Base-by-base conservation (phyloP, 306 rosid genomes). In the Medicago truncatula region DNA sequence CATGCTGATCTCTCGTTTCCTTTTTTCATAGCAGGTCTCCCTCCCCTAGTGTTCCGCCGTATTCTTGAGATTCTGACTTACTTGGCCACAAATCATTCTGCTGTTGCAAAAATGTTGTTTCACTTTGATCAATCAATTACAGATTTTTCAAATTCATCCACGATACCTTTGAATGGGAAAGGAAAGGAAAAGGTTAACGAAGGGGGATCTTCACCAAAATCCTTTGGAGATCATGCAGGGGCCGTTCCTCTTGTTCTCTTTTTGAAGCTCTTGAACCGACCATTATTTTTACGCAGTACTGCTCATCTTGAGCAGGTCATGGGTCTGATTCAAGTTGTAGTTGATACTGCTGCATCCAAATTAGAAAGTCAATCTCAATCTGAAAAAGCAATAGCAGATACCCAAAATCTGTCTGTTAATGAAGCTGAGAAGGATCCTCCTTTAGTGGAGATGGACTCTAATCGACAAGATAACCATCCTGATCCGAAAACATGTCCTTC, bases 251-350 rank as follows among this genome's bases (percentile, higher is more conserved):
- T 92, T 75, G 82, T 85, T 74, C 85, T 89, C 78, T 87, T 96
- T 73, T 70, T 96, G 83, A 96, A 89, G 90, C 97, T 96, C 73
- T 83, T 96, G 86, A 89, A 83, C 71, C 87, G 82, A 53, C 98
- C 99, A 53, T 82, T 90, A 43, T 92, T 89, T 77, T 75, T 90
- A 71, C 91, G 90, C 44, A 88, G 98, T 87, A 87, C 86, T 80
- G 88, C 88, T 85, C 96, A 90, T 85, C 97, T 92, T 76, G 98
- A 96, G 89, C 99, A 96, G 96, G 92, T 92, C 68, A 88, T 95
- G 93, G 87, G 87, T 73, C 87, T 95, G 62, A 92, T 95, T 82
- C 99, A 88, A 86, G 97, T 86, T 44, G 83, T 95, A 72, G 96
- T 92, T 67, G 58, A 80, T 72, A 82, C 78, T 71, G 96, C 99